Conservation (phyloP, 352 stramenopile genomes). For the Globisporangium nagaii region DNA sequence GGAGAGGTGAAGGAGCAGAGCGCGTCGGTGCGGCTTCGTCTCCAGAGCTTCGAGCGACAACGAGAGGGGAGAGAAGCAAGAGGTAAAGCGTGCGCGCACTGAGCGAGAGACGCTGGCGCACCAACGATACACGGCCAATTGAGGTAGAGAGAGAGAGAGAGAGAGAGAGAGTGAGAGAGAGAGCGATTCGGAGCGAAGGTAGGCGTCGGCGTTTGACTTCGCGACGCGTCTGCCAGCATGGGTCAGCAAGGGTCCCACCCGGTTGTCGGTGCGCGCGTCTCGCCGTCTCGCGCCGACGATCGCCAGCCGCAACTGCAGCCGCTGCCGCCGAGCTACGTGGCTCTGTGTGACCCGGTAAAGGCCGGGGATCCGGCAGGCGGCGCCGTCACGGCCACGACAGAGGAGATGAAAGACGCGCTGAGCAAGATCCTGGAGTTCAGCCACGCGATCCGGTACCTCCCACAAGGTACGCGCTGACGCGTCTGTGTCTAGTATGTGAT, state of each 20-base stretch:
- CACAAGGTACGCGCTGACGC: constrained; percentile 35
- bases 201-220: neutral
- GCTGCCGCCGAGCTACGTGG: constrained; percentile 42
- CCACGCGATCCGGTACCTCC: constrained; percentile 35
- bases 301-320: constrained; percentile 1
- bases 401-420: constrained; percentile 62
- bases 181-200: no score
- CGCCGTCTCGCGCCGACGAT: neutral
- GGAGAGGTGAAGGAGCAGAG: no score
- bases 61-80: constrained; percentile 3
- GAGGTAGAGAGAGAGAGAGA: neutral
- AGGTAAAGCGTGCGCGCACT: no score
- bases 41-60: no score
- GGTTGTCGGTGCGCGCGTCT: constrained; percentile 1
- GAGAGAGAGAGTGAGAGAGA: neutral
- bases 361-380: constrained; percentile 30
- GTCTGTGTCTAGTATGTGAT: neutral
- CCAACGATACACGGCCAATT: no score
- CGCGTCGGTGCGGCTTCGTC: no score
- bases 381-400: constrained; percentile 17
- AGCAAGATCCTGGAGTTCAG: constrained; percentile 75
- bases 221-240: constrained; percentile 22
- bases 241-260: constrained; percentile 48
- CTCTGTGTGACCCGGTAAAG: constrained; percentile 58
- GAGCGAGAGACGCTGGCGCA: no score